Base-by-base conservation (phyloP, 2,329 filamentous ascomycete genomes). In the Epichloe aotearoae region DNA sequence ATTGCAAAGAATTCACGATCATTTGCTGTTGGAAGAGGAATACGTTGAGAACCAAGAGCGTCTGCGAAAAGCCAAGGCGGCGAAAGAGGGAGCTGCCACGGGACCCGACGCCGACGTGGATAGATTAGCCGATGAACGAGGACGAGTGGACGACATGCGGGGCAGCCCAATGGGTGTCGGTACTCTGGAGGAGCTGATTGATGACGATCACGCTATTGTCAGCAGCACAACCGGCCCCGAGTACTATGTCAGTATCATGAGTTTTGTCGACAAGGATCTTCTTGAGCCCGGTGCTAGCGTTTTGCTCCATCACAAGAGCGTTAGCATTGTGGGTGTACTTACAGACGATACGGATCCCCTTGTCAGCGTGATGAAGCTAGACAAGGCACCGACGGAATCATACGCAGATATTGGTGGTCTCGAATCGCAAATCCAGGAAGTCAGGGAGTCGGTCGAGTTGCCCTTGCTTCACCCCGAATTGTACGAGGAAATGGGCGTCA, bases 221-320 rank as follows among this genome's bases (percentile, higher is more conserved):
- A 96, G 90, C 17, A 95, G 89, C 67, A 94, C 93, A 1, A 97
- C 93, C 6, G 93, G 93, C 0, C 93, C 93, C 1, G 93, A 98
- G 69, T 98, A 95, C 77, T 98, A 97, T 68, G 93, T 98, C 58
- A 96, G 90, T 60, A 98, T 98, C 78, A 97, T 97, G 93, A 96
- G 91, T 50, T 98, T 98, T 63, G 93, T 98, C 58, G 93, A 98
- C 76, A 98, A 98, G 72, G 93, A 98, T 63, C 80, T 98, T 4
- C 78, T 98, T 42, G 93, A 98, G 70, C 93, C 93, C 1, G 94
- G 94, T 54, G 89, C 93, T 17, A 96, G 89, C 61, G 93, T 98
- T 46, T 74, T 98, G 46, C 75, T 98, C 53, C 93, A 98, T 64
- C 93, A 98, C 70, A 98, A 98, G 74, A 94, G 87, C 49, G 91